Evolutionary conservation across 306 rosid genomes (phyloP), one percentile per base, ranked within the genome.

Genomic region (Cicer pinnatifidum): DNA sequence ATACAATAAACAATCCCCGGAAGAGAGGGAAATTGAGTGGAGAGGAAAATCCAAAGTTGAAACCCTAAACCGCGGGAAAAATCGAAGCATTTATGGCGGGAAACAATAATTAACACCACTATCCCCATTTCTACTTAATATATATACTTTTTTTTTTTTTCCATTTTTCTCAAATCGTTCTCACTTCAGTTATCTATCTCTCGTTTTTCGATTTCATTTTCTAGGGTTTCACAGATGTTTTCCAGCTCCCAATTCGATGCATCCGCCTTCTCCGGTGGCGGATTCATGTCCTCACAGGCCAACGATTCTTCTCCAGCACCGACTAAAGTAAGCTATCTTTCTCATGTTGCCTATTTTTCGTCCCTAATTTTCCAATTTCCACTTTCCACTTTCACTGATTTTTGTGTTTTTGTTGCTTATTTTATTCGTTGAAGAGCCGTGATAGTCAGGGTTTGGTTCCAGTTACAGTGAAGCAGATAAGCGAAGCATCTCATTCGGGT

Each of bases 381-480:
- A 3, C 5, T 40, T 61, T 12, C 69, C 35, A 3, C 5, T 3
- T 3, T 28, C 35, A 74, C 82, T 53, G 33, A 5, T 8, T 67
- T 46, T 41, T 2, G 8, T 48, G 40, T 62, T 82, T 75, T 5
- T 71, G 1, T 47, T 41, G 35, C 3, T 60, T 62, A 1, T 56
- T 56, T 39, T 40, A 0, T 5, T 64, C 1, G 11, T 39, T 47
- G 71, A 72, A 95, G 97, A 73, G 78, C 75, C 96, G 97, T 1
- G 91, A 87, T 6, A 68, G 83, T 56, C 93, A 86, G 66, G 97
- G 97, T 56, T 60, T 91, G 82, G 67, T 90, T 83, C 99, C 97
- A 6, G 88, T 90, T 81, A 91, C 97, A 5, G 96, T 90, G 77
- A 95, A 95, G 87, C 93, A 90, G 89, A 86, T 95, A 8, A 89